Conservation (phyloP, 2,329 filamentous ascomycete species). For the Ilyonectria robusta region DNA sequence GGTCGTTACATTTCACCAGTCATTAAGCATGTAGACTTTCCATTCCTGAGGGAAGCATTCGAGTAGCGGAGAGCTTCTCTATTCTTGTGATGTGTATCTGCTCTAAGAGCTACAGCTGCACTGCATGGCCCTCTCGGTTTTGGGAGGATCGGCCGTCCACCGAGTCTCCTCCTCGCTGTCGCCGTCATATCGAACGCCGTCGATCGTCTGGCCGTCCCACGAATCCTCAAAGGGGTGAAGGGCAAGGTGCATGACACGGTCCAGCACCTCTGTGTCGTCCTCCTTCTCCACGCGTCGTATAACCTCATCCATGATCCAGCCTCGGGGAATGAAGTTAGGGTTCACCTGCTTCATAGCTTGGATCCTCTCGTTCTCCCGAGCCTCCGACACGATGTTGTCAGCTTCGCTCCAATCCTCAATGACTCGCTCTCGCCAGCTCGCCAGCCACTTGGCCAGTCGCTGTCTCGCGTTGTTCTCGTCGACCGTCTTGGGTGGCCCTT, state of each 20-base stretch:
- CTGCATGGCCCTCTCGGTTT: constrained; percentile 84
- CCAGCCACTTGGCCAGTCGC: constrained; percentile 84
- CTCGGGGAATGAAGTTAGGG: constrained; percentile 91
- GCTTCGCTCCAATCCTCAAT: constrained; percentile 81
- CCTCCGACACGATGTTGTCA: constrained; percentile 53
- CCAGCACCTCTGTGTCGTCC: constrained; percentile 83
- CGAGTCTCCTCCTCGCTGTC: constrained; percentile 82
- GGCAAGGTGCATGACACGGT: constrained; percentile 85
- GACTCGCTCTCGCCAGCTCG: constrained; percentile 80
- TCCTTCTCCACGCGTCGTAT: constrained; percentile 91
- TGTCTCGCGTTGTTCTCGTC: constrained; percentile 75
- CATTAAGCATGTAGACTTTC: constrained; percentile 11
- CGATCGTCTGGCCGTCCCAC: constrained; percentile 71
- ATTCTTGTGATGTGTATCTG: constrained; percentile 10
- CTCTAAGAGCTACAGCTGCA: constrained; percentile 92
- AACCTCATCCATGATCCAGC: constrained; percentile 94
- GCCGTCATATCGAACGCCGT: constrained; percentile 66
- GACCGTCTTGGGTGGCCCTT: constrained; percentile 72
- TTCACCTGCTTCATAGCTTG: constrained; percentile 87
- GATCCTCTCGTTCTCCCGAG: constrained; percentile 73
- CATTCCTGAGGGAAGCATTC: background rate
- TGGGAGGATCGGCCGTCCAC: constrained; percentile 89
- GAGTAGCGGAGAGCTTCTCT: background rate
- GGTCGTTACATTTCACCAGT: constrained; percentile 72
- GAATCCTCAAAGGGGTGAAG: constrained; percentile 86